These are phyloP conservation scores for Emericellopsis terricola DNA, from an alignment of 495 filamentous ascomycete species.

Conservation along the genomic window DNA sequence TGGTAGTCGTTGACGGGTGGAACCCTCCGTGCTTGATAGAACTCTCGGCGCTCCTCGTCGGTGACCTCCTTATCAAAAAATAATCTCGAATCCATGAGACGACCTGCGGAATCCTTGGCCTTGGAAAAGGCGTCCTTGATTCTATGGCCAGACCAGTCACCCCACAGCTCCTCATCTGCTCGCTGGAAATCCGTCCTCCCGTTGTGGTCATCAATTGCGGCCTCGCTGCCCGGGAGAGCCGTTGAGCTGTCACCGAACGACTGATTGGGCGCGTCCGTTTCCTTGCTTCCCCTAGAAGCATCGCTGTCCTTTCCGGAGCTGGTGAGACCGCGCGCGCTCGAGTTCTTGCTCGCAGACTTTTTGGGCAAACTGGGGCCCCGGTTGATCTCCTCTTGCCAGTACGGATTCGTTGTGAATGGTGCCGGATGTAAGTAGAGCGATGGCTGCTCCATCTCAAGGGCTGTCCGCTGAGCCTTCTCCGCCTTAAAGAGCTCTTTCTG, in stretches of 20 bases:
- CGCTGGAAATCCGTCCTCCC: conserved; percentile 52
- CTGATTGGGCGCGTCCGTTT: conserved; percentile 9
- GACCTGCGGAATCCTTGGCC: conserved; percentile 28
- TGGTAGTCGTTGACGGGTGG: conserved; percentile 76
- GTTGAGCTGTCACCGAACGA: conserved; percentile 11
- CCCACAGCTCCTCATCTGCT: conserved; percentile 75
- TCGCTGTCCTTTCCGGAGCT: conserved; percentile 21
- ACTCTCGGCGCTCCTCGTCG: conserved; percentile 24
- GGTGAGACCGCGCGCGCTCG: conserved; percentile 33
- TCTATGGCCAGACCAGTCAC: conserved; percentile 27
- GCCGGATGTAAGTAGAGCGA: conserved; percentile 60
- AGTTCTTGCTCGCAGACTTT: conserved; percentile 27
- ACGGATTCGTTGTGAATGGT: conserved; percentile 67
- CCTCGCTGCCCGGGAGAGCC: conserved; percentile 11
- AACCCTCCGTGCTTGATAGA: conserved; percentile 48
- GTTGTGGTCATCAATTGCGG: conserved; percentile 44
- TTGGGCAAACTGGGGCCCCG: conserved; percentile 59
- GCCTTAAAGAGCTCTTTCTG: conserved; percentile 44
- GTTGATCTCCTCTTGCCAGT: conserved; percentile 70
- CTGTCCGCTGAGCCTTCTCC: conserved; percentile 28
- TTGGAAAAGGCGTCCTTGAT: conserved; percentile 32
- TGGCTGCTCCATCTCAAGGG: conserved; percentile 47
- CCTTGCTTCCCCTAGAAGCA: too few species aligned
- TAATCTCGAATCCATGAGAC: conserved; percentile 25
- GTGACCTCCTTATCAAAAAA: conserved; percentile 20